Conservation (phyloP, 2,329 filamentous ascomycete species). For the Fusarium pseudograminearum region DNA sequence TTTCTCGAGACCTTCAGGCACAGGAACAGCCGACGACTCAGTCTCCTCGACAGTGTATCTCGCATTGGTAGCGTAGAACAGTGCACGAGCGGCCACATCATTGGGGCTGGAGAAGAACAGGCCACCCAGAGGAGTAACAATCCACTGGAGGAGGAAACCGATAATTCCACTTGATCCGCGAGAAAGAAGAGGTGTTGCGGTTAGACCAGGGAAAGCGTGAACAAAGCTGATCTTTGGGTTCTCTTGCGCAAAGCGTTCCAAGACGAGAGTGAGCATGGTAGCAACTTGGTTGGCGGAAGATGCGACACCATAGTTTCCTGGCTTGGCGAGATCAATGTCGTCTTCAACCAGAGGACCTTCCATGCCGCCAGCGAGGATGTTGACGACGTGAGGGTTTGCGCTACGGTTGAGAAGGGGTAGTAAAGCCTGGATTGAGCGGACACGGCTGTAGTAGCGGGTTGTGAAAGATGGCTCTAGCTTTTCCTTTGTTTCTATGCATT, state of each 20-base stretch:
- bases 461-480: slow-evolving; percentile 65
- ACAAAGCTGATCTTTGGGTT: slow-evolving; percentile 57
- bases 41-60: slow-evolving; percentile 28
- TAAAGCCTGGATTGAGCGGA: slow-evolving; percentile 67
- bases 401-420: slow-evolving; percentile 62
- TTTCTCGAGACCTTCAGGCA: slow-evolving; percentile 5
- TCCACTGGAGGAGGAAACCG: slow-evolving; percentile 24
- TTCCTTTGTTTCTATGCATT: slow-evolving; percentile 64
- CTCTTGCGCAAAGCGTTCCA: slow-evolving; percentile 61
- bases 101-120: slow-evolving; percentile 27
- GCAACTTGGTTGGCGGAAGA: slow-evolving; percentile 60
- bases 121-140: slow-evolving; percentile 29
- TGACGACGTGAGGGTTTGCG: slow-evolving; percentile 60
- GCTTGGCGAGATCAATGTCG: slow-evolving; percentile 59
- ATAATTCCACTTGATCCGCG: slow-evolving; percentile 39
- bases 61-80: slow-evolving; percentile 44
- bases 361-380: slow-evolving; percentile 62
- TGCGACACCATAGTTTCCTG: slow-evolving; percentile 49
- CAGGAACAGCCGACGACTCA: neutral
- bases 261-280: slow-evolving; percentile 61
- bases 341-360: slow-evolving; percentile 60
- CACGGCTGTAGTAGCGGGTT: slow-evolving; percentile 68
- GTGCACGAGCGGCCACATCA: slow-evolving; percentile 37
- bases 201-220: slow-evolving; percentile 51
- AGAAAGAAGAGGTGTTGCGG: slow-evolving; percentile 39